Evolutionary conservation across 2,329 filamentous ascomycete species (phyloP).

Genomic region (Paraphoma chrysanthemicola): DNA sequence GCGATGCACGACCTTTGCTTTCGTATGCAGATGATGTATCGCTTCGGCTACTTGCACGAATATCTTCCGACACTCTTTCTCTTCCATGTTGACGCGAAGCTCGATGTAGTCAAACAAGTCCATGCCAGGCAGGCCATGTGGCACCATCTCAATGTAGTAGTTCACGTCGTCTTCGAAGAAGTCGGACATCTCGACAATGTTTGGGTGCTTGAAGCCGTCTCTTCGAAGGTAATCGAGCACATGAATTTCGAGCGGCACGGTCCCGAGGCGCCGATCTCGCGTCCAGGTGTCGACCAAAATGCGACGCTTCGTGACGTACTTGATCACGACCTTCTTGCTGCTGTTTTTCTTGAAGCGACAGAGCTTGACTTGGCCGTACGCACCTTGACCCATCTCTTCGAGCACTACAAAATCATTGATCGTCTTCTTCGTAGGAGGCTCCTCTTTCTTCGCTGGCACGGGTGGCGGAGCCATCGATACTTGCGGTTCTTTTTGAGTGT

Average conservation of each 20-base stretch:
- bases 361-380: slow-evolving; percentile 96
- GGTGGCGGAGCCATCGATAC: slow-evolving; percentile 22
- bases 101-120: slow-evolving; percentile 99
- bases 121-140: slow-evolving; percentile 95
- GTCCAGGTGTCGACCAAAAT: slow-evolving; percentile 99
- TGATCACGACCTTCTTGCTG: slow-evolving; percentile 86
- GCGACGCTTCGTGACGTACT: slow-evolving; percentile 95
- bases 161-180: slow-evolving; percentile 83
- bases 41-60: slow-evolving; percentile 92
- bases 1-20: slow-evolving; percentile 89
- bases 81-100: slow-evolving; percentile 93
- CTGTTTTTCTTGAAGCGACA: slow-evolving; percentile 81
- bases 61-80: slow-evolving; percentile 90
- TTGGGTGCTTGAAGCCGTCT: slow-evolving; percentile 69
- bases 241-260: slow-evolving; percentile 95
- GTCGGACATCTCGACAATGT: slow-evolving; percentile 73
- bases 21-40: slow-evolving; percentile 88
- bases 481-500: slow-evolving; percentile 50
- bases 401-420: slow-evolving; percentile 91
- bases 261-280: slow-evolving; percentile 87
- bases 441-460: slow-evolving; percentile 25
- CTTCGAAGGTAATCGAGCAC: slow-evolving; percentile 90
- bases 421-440: slow-evolving; percentile 69
- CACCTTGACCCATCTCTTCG: slow-evolving; percentile 98
- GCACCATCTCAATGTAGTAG: slow-evolving; percentile 99